Conservation (phyloP, 1,284 basidiomycete species). For the Fistulinella cinereoalba region DNA sequence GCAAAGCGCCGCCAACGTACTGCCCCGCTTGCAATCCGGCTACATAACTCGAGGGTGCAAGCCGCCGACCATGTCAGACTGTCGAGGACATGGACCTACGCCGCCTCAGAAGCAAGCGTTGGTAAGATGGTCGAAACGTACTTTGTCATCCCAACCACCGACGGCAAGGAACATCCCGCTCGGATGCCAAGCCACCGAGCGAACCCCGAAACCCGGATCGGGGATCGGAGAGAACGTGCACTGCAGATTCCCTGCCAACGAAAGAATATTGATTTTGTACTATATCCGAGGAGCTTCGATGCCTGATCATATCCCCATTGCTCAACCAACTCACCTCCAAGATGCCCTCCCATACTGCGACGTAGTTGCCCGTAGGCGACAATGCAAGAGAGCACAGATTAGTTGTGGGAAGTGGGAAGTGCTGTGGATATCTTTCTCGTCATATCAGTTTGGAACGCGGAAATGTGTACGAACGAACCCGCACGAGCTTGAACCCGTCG, state of each 20-base stretch:
- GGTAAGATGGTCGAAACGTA: constrained; percentile 34
- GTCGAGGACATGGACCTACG: constrained; percentile 74
- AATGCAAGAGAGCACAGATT: constrained; percentile 74
- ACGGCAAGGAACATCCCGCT: constrained; percentile 74
- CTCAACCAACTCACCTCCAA: constrained; percentile 58
- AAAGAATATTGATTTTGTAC: constrained; percentile 81
- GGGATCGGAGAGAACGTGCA: constrained; percentile 66
- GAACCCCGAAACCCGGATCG: constrained; percentile 80
- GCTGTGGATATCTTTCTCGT: constrained; percentile 43
- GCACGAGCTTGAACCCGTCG: constrained; percentile 67
- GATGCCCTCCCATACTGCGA: constrained; percentile 82
- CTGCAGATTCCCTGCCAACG: constrained; percentile 68
- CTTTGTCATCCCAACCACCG: constrained; percentile 84
- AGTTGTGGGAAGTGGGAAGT: constrained; percentile 77
- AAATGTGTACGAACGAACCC: constrained; percentile 49
- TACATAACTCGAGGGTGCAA: constrained; percentile 57
- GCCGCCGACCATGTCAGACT: constrained; percentile 77
- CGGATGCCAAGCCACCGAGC: constrained; percentile 78
- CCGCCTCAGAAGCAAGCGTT: not conserved
- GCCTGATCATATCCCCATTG: not conserved
- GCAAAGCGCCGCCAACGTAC: constrained; percentile 46
- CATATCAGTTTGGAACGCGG: constrained; percentile 14
- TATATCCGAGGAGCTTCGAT: constrained; percentile 30
- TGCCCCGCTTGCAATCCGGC: constrained; percentile 50
- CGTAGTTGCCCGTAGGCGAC: constrained; percentile 76